Base-by-base conservation (phyloP, 1,139 yeast species). In the Sporopachydermia cereana region DNA sequence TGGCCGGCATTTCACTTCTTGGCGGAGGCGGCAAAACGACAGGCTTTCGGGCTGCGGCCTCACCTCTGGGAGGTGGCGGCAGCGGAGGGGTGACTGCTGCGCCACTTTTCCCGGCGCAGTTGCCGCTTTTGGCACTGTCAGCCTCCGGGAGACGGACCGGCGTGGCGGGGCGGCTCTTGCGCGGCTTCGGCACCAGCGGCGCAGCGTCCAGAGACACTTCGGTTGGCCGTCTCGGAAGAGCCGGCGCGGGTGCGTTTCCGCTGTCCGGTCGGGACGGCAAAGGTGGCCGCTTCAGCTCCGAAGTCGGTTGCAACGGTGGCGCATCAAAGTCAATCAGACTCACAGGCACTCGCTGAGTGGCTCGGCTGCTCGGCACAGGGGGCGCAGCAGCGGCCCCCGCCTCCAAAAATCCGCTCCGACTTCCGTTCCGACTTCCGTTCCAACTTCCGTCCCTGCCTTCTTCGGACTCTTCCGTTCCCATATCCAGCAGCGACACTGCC, bases 251-350 rank as follows among this genome's bases (percentile, higher is more conserved):
- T n/a, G 5, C 39, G 9, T 7, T 16, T 16, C 5, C 22, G 9
- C 12, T 20, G n/a, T n/a, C 30, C 9, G 39, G 39, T 34, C 39
- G 18, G 39, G 39, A 5, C 18, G 39, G 39, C 22, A 34, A 21
- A 12, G 5, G 39, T n/a, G 39, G 39, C 22, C 17, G 9, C 9
- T 7, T 21, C 17, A 7, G 12, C n/a, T 41, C 42, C n/a, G n/a
- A n/a, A n/a, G n/a, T n/a, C 24, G 7, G 42, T n/a, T 9, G 42
- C 12, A 16, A n/a, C 23, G 14, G 47, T 39, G 5, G 42, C 30
- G 43, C 47, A 27, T 45, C 44, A 22, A 45, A 24, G 21, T 45
- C 45, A n/a, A 45, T 46, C 34, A 45, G 30, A 41, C 17, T 34
- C 39, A 34, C 39, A 7, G 39, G 39, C 9, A 34, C n/a, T 12